Base-by-base conservation (phyloP, 441 rosid genomes). In the Gossypium laxum region DNA sequence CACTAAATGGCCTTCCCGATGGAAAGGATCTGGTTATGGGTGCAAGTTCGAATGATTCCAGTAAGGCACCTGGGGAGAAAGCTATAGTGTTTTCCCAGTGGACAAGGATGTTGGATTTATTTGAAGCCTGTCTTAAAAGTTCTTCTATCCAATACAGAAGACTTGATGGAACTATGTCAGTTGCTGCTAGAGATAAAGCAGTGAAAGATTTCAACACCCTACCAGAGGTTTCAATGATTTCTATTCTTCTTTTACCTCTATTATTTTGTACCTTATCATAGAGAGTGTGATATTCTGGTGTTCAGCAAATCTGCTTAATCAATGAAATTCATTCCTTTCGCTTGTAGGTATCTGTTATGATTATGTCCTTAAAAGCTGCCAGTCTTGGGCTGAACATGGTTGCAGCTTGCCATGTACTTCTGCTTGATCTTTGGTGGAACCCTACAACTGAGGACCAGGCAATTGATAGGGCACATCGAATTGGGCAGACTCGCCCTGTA, bases 391-490 rank as follows among this genome's bases (percentile, higher is more conserved):
- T 92, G 14, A 92, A 92, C 82, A 88, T 92, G 98, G 98, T 92
- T 65, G 92, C 95, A 26, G 98, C 98, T 63, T 88, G 90, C 75
- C 96, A 70, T 78, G 98, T 92, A 72, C 76, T 92, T 50, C 83
- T 92, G 65, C 82, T 92, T 63, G 98, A 92, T 76, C 85, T 92
- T 4, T 92, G 98, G 98, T 92, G 98, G 98, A 92, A 92, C 78
- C 98, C 98, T 11, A 92, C 96, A 8, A 92, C 98, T 8, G 98
- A 92, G 79, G 98, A 92, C 81, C 96, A 92, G 72, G 98, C 98
- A 74, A 82, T 90, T 26, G 98, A 92, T 80, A 88, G 98, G 84
- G 98, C 98, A 41, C 98, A 92, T 81, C 93, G 95, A 4, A 92
- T 92, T 32, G 98, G 98, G 65, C 96, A 92, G 88, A 90, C 95